A percentile compares a stretch with the other conserved stretches of the same genome.
phyloP scores from a whole-genome alignment of 345 rosid species.

The Zanthoxylum bungeanum region DNA sequence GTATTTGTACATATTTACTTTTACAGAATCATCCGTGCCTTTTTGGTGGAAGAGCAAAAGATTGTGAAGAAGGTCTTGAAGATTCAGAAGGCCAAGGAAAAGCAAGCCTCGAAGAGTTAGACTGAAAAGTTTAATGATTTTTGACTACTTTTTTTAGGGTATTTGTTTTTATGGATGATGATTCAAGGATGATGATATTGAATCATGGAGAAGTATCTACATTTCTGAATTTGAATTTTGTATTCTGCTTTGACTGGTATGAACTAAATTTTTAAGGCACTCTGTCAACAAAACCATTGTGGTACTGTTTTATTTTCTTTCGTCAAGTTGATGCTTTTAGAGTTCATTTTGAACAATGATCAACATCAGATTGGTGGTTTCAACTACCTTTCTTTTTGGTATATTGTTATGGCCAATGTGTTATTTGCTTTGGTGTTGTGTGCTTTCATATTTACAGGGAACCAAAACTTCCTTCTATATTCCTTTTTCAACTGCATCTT shows the following conservation, averaged over 20 bases:
- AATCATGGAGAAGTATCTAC: slow-evolving; percentile 20
- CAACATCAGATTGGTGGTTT: neutral
- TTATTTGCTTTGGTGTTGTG: neutral
- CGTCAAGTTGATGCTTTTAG: slow-evolving; percentile 11
- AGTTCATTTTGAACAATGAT: slow-evolving; percentile 11
- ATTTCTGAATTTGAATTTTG: slow-evolving; percentile 14
- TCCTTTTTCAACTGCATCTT: neutral
- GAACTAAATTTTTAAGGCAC: slow-evolving; percentile 12
- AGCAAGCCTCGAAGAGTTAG: slow-evolving; percentile 51
- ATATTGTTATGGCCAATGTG: neutral
- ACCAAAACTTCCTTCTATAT: neutral
- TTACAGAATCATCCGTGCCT: slow-evolving; percentile 66
- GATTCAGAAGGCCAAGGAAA: slow-evolving; percentile 71
- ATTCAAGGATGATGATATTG: neutral
- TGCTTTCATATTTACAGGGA: neutral
- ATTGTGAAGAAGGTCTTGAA: slow-evolving; percentile 79
- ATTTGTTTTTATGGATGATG: no score
- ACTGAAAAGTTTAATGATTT: no score
- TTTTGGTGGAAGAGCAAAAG: slow-evolving; percentile 82
- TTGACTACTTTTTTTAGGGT: no score
- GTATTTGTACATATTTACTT: neutral
- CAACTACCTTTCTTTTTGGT: neutral
- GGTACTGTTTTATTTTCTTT: slow-evolving; percentile 26
- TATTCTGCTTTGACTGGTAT: slow-evolving; percentile 9
- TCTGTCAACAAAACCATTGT: slow-evolving; percentile 28